Evolutionary conservation across 169 alveolate genomes (phyloP).

Genomic region (Plasmodium coatneyi): DNA sequence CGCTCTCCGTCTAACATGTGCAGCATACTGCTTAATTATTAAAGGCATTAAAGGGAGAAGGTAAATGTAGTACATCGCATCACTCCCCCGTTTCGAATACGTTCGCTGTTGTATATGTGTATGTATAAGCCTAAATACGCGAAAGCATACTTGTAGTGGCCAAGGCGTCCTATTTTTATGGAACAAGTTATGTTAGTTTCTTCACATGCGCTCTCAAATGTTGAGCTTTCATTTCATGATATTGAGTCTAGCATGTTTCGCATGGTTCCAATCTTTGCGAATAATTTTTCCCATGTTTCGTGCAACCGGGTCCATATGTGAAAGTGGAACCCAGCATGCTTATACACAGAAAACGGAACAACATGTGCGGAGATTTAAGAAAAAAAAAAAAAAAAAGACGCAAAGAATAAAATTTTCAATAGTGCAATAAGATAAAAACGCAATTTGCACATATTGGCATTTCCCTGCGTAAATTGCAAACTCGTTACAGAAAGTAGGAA

Average conservation of each 20-base stretch:
- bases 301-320: not conserved
- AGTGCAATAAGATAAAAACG: not conserved
- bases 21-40: not conserved
- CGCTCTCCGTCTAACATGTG: not conserved
- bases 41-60: not conserved
- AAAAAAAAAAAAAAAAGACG: not conserved
- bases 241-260: not conserved
- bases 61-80: not conserved
- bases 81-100: not conserved
- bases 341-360: not conserved
- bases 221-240: not conserved
- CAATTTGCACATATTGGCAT: not conserved
- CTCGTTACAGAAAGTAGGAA: not conserved
- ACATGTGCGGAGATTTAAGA: not conserved
- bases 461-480: not conserved
- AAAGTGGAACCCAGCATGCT: not conserved
- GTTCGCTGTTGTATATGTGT: not conserved
- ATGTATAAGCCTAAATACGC: not conserved
- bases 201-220: not conserved
- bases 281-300: not conserved
- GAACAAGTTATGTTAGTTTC: not conserved
- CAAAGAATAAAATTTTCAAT: not conserved
- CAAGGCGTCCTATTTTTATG: not conserved
- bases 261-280: not conserved
- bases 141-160: not conserved